These are phyloP conservation scores for Mollisiaceae sp. DNA, from an alignment of 2,329 filamentous ascomycete species.

Conservation along the genomic window DNA sequence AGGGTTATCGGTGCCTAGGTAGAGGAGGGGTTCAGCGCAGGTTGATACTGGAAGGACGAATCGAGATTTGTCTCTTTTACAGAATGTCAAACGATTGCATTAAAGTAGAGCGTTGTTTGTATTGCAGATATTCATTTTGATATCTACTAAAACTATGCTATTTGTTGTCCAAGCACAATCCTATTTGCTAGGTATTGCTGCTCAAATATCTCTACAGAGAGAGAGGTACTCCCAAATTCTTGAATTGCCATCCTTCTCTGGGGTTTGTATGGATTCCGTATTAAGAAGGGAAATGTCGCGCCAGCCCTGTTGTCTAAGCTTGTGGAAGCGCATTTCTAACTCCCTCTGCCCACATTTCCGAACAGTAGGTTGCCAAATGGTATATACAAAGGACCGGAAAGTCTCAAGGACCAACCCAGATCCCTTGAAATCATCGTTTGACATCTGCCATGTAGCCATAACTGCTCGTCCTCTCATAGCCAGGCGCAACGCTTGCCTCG, in stretches of 20 bases:
- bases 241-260: background rate
- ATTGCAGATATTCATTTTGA: slow-evolving; percentile 1
- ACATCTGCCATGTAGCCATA: slow-evolving; percentile 36
- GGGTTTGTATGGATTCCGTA: background rate
- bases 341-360: background rate
- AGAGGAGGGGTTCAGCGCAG: too few species aligned
- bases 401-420: slow-evolving; percentile 2
- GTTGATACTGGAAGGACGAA: too few species aligned
- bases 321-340: background rate
- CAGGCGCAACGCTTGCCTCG: slow-evolving; percentile 28
- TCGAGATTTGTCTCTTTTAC: too few species aligned
- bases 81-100: too few species aligned
- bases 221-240: background rate
- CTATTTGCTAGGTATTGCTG: slow-evolving; percentile 5
- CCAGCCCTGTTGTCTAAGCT: background rate
- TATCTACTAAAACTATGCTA: slow-evolving; percentile 1
- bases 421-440: slow-evolving; percentile 18
- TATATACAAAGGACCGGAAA: slow-evolving; percentile 1
- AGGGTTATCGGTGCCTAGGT: background rate
- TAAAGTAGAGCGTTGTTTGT: background rate
- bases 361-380: background rate
- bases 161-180: background rate
- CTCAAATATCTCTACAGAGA: background rate
- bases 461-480: slow-evolving; percentile 34
- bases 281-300: background rate